These are phyloP conservation scores for Cryphonectria carpinicola DNA, from an alignment of 2,329 filamentous ascomycete species.

Conservation along the genomic window DNA sequence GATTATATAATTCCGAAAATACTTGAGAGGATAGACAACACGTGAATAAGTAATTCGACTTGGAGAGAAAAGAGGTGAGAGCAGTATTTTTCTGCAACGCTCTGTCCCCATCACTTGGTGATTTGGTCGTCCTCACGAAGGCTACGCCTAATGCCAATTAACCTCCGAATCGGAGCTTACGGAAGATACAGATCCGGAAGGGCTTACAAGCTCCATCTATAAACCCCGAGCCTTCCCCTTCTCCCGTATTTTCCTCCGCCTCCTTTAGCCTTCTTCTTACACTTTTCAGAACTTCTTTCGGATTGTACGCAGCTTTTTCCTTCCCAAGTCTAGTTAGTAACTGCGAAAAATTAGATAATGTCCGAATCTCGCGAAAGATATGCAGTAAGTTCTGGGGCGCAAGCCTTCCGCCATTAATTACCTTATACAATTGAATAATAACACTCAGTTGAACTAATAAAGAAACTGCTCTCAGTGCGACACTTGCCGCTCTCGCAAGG, in stretches of 20 bases:
- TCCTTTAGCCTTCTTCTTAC: not conserved
- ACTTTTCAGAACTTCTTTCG: not conserved
- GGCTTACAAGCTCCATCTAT: not conserved
- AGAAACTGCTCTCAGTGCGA: not conserved
- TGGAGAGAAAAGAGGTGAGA: not conserved
- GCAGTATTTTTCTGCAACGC: not conserved
- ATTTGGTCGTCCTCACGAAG: not conserved
- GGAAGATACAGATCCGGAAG: not conserved
- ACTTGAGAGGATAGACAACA: not conserved
- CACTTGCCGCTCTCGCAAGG: slow-evolving; percentile 8
- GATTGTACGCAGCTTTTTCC: not conserved
- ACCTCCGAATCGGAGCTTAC: slow-evolving; percentile 4
- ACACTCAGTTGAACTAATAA: not conserved
- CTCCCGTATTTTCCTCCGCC: not conserved
- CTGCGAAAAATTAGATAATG: not conserved
- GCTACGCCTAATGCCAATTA: not conserved
- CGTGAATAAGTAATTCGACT: not conserved
- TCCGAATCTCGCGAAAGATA: slow-evolving; percentile 10
- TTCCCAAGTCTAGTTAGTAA: not conserved
- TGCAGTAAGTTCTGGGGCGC: slow-evolving; percentile 1
- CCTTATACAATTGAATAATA: no score
- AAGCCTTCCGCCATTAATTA: not conserved
- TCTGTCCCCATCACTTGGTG: not conserved
- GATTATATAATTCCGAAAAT: not conserved
- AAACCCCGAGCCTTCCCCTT: slow-evolving; percentile 4